Evolutionary conservation across 805 yeast species (phyloP), one percentile per base, ranked within the genome.

Genomic region (Cyberlindnera nakhonratchasimensis): DNA sequence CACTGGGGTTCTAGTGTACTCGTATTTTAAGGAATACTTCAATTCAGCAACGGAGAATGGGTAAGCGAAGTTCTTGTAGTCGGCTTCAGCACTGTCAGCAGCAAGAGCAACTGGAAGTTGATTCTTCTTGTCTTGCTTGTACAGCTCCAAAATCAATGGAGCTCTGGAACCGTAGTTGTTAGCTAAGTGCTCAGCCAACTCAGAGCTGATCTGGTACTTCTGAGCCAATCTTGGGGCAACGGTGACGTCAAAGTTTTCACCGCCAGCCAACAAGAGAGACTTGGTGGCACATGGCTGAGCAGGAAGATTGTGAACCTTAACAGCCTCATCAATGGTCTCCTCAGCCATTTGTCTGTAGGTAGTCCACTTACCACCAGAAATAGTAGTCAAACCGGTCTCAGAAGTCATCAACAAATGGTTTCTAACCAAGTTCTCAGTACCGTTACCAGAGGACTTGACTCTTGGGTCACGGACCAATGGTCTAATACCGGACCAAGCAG

Each of bases 311-410:
- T 73, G 70, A 38, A 68, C 67, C 58, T 77, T 71, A 36, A 86
- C 72, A 40, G 85, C 79, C 53, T 78, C 79, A 63, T 86, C 82
- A 35, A 90, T 81, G 34, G 96, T 86, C 69, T 91, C 96, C 69
- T 90, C 82, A 18, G 97, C 96, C 97, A 90, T 90, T 70, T 88
- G 95, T 70, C 97, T 78, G 72, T 90, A 91, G 28, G 98, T 90
- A 40, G 98, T 90, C 98, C 98, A 90, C 70, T 90, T 90, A 64
- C 98, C 98, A 58, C 97, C 98, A 16, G 95, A 82, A 52, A 90
- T 85, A 29, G 98, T 90, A 29, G 90, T 72, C 53, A 90, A 75
- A 20, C 91, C 93, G 42, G 84, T 73, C 45, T 73, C 79, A 25
- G 95, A 77, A 23, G 78, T 72, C 57, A 83, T 75, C 41, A 90